These are phyloP conservation scores for Penicillium canariense DNA, from an alignment of 495 filamentous ascomycete genomes.

Conservation along the genomic window DNA sequence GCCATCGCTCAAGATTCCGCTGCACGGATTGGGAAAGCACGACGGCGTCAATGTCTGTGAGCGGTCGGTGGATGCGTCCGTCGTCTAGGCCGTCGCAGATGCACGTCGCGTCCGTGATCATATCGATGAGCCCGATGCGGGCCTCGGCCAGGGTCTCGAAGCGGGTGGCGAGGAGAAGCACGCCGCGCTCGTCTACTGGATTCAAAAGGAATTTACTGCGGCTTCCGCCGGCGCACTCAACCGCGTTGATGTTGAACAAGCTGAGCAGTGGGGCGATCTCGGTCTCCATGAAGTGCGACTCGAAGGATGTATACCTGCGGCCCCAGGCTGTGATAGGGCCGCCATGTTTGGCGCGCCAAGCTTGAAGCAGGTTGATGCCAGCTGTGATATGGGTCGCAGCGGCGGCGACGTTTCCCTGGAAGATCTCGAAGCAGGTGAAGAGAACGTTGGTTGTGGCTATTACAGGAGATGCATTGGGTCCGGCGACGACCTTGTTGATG, in stretches of 20 bases:
- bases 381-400: conserved; percentile 14
- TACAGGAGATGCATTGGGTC: conserved; percentile 1
- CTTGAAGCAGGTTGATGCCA: conserved; percentile 20
- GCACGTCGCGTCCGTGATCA: conserved; percentile 9
- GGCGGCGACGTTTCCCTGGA: conserved; percentile 14
- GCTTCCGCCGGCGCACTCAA: background rate
- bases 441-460: conserved; percentile 18
- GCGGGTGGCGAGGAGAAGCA: conserved; percentile 1
- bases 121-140: conserved; percentile 16
- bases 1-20: conserved; percentile 8
- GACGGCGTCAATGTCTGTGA: background rate
- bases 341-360: conserved; percentile 10
- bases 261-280: conserved; percentile 20
- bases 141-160: conserved; percentile 18
- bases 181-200: conserved; percentile 5
- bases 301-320: conserved; percentile 6
- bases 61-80: background rate
- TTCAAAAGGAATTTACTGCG: conserved; percentile 13
- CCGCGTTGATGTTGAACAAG: conserved; percentile 16
- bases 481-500: conserved; percentile 10
- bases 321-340: conserved; percentile 5
- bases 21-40: background rate
- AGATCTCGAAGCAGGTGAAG: conserved; percentile 22
- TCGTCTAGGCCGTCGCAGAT: conserved; percentile 3
- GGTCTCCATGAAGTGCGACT: conserved; percentile 19